Conservation (phyloP, 768 basidiomycete species). For the Polyporus arcularius region DNA sequence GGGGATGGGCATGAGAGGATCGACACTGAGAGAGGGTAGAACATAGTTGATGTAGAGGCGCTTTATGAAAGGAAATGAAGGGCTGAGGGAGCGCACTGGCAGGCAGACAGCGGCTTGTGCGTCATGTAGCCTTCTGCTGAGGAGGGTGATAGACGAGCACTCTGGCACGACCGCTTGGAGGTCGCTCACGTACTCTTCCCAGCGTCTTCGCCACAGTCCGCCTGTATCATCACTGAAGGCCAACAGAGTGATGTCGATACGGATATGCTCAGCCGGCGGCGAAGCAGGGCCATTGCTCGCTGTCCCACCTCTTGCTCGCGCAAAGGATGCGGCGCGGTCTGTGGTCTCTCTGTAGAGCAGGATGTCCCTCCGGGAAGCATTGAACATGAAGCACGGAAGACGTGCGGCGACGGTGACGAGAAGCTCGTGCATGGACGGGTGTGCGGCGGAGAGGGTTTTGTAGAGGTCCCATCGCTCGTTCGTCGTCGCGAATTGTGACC, state of each 20-base stretch:
- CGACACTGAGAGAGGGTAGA: neutral
- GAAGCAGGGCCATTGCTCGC: neutral
- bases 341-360: neutral
- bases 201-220: too few species aligned
- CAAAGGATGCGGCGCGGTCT: neutral
- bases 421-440: neutral
- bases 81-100: too few species aligned
- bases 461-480: neutral
- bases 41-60: neutral
- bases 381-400: neutral
- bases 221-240: too few species aligned
- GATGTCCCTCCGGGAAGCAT: neutral
- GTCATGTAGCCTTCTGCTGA: too few species aligned
- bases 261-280: neutral
- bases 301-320: neutral
- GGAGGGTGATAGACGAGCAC: too few species aligned
- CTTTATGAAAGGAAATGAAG: neutral
- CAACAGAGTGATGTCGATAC: too few species aligned
- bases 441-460: neutral
- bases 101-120: too few species aligned
- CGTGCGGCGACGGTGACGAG: neutral
- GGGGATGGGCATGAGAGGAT: neutral
- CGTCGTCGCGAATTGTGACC: neutral
- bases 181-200: too few species aligned
- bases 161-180: too few species aligned